Conservation (phyloP, 2,329 filamentous ascomycete genomes). For the Fusarium agapanthi region DNA sequence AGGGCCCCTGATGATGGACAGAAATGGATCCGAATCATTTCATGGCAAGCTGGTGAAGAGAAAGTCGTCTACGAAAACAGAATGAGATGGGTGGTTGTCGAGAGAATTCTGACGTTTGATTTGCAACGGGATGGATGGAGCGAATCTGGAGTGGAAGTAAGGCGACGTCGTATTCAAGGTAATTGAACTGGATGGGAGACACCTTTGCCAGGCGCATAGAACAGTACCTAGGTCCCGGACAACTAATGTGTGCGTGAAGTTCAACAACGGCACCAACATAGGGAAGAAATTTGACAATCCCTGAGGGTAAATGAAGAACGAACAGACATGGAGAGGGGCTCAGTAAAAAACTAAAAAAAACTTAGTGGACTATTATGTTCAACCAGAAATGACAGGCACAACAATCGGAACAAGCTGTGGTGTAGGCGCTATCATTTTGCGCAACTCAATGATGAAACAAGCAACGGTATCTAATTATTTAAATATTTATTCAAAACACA, state of each 20-base stretch:
- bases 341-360: neutral
- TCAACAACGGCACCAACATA: neutral
- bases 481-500: neutral
- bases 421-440: neutral
- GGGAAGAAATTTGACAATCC: neutral
- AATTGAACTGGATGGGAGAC: neutral
- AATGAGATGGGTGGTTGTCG: slow-evolving; percentile 51
- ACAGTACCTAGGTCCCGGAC: neutral
- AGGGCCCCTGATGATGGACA: slow-evolving; percentile 34
- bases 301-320: neutral
- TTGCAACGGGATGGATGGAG: slow-evolving; percentile 47
- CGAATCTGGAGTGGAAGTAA: slow-evolving; percentile 40
- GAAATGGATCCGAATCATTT: slow-evolving; percentile 46
- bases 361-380: neutral
- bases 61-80: slow-evolving; percentile 44
- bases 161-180: slow-evolving; percentile 19
- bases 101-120: slow-evolving; percentile 50
- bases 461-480: neutral
- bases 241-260: neutral
- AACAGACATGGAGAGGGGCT: neutral
- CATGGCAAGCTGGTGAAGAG: slow-evolving; percentile 44
- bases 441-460: neutral
- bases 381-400: neutral
- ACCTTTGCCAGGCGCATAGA: neutral
- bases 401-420: neutral